Conservation (phyloP, 2,329 filamentous ascomycete species). For the Tolypocladium ophioglossoides region DNA sequence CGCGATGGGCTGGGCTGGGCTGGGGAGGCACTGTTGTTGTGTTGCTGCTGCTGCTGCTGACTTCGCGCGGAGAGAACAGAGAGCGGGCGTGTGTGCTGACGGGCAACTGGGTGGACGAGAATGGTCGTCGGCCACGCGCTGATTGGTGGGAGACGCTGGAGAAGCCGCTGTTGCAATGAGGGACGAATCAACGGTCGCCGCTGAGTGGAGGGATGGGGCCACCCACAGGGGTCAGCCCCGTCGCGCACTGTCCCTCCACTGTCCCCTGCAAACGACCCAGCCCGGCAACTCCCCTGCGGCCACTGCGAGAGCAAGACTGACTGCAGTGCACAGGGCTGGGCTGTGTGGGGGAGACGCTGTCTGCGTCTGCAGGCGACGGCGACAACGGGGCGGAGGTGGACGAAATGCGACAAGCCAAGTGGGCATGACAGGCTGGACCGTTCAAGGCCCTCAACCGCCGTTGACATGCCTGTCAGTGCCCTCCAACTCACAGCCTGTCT, state of each 20-base stretch:
- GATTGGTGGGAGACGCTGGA: background rate
- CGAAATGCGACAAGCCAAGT: background rate
- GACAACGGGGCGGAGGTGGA: background rate
- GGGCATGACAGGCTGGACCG: background rate
- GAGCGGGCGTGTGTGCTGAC: background rate
- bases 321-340: background rate
- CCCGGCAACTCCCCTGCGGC: background rate
- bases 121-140: background rate
- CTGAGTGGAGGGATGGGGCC: background rate
- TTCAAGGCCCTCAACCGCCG: background rate
- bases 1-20: background rate
- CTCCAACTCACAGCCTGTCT: background rate
- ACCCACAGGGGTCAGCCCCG: constrained; percentile 1
- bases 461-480: background rate
- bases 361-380: background rate
- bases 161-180: constrained; percentile 2
- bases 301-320: constrained; percentile 1
- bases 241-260: background rate
- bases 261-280: background rate
- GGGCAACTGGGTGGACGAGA: background rate
- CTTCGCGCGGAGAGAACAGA: background rate
- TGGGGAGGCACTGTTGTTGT: background rate
- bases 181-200: background rate
- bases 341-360: background rate
- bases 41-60: background rate